Evolutionary conservation across 2,329 filamentous ascomycete genomes (phyloP).

Genomic region (Talaromyces sp.): DNA sequence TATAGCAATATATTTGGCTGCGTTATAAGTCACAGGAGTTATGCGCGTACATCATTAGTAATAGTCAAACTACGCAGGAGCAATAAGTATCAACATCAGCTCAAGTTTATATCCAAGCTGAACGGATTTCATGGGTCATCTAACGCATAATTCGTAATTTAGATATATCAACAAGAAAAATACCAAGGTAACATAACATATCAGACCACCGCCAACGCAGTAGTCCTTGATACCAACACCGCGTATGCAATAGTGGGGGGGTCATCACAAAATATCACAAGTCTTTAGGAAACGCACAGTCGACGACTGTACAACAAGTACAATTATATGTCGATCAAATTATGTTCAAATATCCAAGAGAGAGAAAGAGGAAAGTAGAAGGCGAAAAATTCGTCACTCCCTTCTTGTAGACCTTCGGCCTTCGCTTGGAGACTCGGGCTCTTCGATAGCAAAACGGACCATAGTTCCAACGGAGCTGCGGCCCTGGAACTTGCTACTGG

Average conservation of each 20-base stretch:
- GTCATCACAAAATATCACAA: conserved; percentile 3
- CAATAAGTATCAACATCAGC: background rate
- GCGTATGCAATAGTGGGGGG: conserved; percentile 8
- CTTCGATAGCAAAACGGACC: conserved; percentile 39
- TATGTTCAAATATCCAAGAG: background rate
- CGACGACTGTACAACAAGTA: conserved; percentile 8
- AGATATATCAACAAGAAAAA: background rate
- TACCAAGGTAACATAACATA: conserved; percentile 4
- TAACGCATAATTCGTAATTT: background rate
- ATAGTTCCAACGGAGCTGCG: conserved; percentile 24
- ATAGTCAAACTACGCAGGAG: background rate
- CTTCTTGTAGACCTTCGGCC: conserved; percentile 33
- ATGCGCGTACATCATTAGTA: background rate
- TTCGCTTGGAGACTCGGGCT: conserved; percentile 37
- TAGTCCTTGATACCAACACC: background rate
- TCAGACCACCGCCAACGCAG: background rate
- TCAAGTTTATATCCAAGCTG: background rate
- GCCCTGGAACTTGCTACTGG: conserved; percentile 16
- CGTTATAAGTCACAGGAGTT: background rate
- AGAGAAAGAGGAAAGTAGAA: background rate
- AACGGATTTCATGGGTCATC: background rate
- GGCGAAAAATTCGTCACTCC: conserved; percentile 15
- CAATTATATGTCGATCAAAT: conserved; percentile 10
- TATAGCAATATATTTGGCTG: background rate
- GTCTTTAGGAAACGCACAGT: background rate